Evolutionary conservation across 2,329 filamentous ascomycete genomes (phyloP).

Genomic region (Trichoderma cornu-damae): DNA sequence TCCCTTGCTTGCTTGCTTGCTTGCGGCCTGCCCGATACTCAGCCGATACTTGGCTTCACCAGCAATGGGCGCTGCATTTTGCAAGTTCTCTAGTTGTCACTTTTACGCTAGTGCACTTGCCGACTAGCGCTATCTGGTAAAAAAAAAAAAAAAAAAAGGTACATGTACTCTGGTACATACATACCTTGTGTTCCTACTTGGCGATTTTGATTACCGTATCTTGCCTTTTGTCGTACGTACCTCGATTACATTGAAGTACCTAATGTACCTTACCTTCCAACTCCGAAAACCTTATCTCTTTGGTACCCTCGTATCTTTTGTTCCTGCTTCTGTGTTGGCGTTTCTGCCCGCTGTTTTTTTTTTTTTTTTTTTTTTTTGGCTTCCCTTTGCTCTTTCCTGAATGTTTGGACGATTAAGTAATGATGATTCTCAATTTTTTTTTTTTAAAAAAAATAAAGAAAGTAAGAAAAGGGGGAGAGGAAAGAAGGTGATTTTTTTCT

Average conservation of each 20-base stretch:
- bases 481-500: too few relatives aligned
- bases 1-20: background rate
- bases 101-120: background rate
- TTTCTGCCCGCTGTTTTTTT: slow-evolving; percentile 5
- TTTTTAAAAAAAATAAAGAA: too few relatives aligned
- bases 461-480: too few relatives aligned
- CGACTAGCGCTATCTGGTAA: slow-evolving; percentile 12
- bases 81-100: slow-evolving; percentile 7
- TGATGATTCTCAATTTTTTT: too few relatives aligned
- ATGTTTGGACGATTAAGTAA: too few relatives aligned
- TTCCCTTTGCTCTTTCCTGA: background rate
- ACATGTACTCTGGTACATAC: too few relatives aligned
- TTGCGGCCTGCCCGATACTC: slow-evolving; percentile 16
- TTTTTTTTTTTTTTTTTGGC: too few relatives aligned
- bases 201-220: slow-evolving; percentile 14
- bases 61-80: background rate
- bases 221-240: slow-evolving; percentile 18
- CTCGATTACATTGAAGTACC: slow-evolving; percentile 12
- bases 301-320: background rate
- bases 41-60: background rate
- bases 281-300: slow-evolving; percentile 4
- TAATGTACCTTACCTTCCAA: too few relatives aligned
- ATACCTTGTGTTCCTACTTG: too few relatives aligned
- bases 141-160: slow-evolving; percentile 6
- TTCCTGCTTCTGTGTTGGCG: background rate